These are phyloP conservation scores for Osmanthus fragrans DNA, from an alignment of 257 asterid genomes.

Conservation along the genomic window DNA sequence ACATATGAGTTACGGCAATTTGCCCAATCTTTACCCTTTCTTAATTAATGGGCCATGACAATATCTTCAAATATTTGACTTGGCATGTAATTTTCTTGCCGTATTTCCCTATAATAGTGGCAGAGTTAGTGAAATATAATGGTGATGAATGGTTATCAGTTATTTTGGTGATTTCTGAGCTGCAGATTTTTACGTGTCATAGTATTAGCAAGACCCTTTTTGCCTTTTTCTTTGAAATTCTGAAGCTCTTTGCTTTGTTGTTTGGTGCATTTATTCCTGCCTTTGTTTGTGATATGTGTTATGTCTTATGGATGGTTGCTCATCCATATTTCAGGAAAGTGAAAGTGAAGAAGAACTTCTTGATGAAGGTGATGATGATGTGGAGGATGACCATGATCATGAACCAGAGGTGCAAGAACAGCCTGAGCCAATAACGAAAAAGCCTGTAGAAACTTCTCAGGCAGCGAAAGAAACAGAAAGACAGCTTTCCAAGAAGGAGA, in stretches of 20 bases:
- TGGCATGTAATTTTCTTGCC: no score
- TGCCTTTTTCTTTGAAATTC: background rate
- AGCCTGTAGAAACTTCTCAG: constrained; percentile 49
- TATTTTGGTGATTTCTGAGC: background rate
- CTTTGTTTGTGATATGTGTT: background rate
- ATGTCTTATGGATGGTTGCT: constrained; percentile 9
- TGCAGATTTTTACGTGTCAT: background rate
- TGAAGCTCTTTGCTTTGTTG: background rate
- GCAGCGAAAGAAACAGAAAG: constrained; percentile 81
- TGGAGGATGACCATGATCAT: constrained; percentile 58
- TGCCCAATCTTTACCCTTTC: background rate
- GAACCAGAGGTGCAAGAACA: constrained; percentile 60
- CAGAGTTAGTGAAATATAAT: background rate
- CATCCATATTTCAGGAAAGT: constrained; percentile 49
- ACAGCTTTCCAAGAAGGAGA: constrained; percentile 93
- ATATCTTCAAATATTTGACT: background rate
- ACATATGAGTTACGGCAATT: background rate
- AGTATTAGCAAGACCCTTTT: background rate
- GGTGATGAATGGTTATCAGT: background rate
- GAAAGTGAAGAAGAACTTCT: constrained; percentile 66
- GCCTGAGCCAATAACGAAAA: constrained; percentile 40
- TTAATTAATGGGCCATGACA: background rate
- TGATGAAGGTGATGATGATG: constrained; percentile 65
- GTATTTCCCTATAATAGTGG: no score
- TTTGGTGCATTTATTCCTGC: background rate